Percentiles rank a stretch among this genome's conserved stretches.
Evolutionary conservation across 768 basidiomycete genomes (phyloP).

Genomic region (Pleurotus eryngii): DNA sequence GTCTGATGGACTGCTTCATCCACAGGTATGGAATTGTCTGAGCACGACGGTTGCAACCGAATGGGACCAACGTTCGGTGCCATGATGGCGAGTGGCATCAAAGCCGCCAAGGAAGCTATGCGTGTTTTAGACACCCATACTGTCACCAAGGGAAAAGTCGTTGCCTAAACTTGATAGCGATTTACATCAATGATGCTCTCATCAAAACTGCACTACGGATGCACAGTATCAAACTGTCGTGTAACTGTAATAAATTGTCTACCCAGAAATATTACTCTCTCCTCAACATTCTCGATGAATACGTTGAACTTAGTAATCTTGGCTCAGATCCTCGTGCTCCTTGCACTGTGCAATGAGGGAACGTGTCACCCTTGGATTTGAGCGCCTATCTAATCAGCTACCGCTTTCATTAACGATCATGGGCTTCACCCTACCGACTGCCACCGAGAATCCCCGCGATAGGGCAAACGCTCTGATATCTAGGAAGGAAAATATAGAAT

Average conservation of each 20-base stretch:
- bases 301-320: too few species aligned
- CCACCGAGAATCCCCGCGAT: constrained; percentile 45
- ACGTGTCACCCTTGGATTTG: background rate
- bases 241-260: too few species aligned
- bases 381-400: background rate
- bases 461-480: constrained; percentile 63
- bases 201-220: too few species aligned
- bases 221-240: too few species aligned
- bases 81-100: constrained; percentile 76
- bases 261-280: too few species aligned
- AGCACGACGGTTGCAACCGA: constrained; percentile 76
- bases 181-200: too few species aligned
- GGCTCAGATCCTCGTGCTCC: background rate
- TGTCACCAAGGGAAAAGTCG: constrained; percentile 53
- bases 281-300: background rate
- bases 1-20: constrained; percentile 4
- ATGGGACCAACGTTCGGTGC: constrained; percentile 81
- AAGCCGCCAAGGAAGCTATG: constrained; percentile 65
- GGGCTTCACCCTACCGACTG: constrained; percentile 42
- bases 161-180: constrained; percentile 26
- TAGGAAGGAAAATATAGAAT: constrained; percentile 70
- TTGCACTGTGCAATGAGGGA: background rate
- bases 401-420: constrained; percentile 21
- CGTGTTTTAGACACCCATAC: constrained; percentile 45
- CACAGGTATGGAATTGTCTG: constrained; percentile 77